Percentiles rank a stretch among this genome's conserved stretches.
Conservation (phyloP, 2,329 filamentous ascomycete genomes). For the Purpureocillium lavendulum region DNA sequence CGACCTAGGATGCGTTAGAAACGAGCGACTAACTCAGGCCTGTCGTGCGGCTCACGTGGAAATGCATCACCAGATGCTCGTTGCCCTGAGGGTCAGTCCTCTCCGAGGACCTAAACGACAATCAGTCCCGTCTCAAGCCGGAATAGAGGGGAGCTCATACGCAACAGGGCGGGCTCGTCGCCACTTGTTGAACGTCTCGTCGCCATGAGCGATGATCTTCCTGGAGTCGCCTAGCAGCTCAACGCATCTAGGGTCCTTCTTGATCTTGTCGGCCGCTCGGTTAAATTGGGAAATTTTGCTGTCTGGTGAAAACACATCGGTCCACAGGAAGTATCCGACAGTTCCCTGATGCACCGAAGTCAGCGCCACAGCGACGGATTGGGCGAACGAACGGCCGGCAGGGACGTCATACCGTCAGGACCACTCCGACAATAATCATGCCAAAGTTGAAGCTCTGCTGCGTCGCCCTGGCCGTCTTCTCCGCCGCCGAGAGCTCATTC, state of each 20-base stretch:
- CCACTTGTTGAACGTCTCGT: constrained; percentile 77
- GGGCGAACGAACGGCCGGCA: constrained; percentile 3
- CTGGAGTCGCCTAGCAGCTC: constrained; percentile 66
- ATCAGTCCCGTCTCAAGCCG: constrained; percentile 15
- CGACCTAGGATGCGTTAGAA: constrained; percentile 45
- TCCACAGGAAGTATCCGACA: constrained; percentile 71
- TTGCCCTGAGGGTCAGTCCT: constrained; percentile 66
- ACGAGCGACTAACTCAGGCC: not conserved
- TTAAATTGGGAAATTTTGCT: constrained; percentile 87
- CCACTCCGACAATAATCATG: constrained; percentile 65
- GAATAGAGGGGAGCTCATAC: constrained; percentile 24
- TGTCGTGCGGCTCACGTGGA: constrained; percentile 51
- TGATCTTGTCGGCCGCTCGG: constrained; percentile 72
- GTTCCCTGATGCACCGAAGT: constrained; percentile 49
- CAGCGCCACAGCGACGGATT: not conserved
- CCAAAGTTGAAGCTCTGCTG: constrained; percentile 88
- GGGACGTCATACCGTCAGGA: constrained; percentile 57
- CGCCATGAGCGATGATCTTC: constrained; percentile 74
- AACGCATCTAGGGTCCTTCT: constrained; percentile 60
- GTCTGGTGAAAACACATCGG: constrained; percentile 75
- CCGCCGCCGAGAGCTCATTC: constrained; percentile 63
- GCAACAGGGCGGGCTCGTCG: constrained; percentile 55
- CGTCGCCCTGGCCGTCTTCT: constrained; percentile 77
- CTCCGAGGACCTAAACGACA: constrained; percentile 46
- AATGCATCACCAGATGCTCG: constrained; percentile 78